Evolutionary conservation across 1,284 basidiomycete genomes (phyloP), one percentile per base, ranked within the genome.

Genomic region (Tilletia setariae): DNA sequence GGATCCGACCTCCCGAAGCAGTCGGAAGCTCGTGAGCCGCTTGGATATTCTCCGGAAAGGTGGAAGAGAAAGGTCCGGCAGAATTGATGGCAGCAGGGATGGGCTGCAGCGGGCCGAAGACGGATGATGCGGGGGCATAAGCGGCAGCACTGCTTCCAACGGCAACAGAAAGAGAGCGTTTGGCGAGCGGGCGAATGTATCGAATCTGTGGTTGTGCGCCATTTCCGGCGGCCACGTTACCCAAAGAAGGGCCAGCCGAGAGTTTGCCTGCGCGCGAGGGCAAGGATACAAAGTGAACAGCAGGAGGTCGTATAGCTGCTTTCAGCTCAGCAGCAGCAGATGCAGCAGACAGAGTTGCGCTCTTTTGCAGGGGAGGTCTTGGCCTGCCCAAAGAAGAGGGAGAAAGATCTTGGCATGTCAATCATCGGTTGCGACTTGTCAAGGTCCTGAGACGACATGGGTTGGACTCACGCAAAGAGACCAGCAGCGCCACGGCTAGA

Each of bases 231-330:
- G 23, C 19, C 4, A 19, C 30, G 53, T 23, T 30, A 9, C 53
- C 53, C 53, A 32, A 16, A 1, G 28, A 16, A 15, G 53, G 53
- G 53, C 53, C 53, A 59, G 53, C 53, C 6, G 53, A 59, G 19
- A 59, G 53, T 25, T 59, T 59, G 53, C 53, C 53, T n/a, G 53
- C 53, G 15, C 53, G n/a, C 53, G 53, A 59, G 53, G 53, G 53
- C 21, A 59, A 19, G 21, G 53, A 59, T 6, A 59, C 53, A 28
- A 59, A 59, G 19, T 59, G 53, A 23, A 59, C 53, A 16, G 53
- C 53, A 23, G 53, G 53, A 23, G 53, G 23, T 9, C 53, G 53
- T 15, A 8, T 9, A 25, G 28, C n/a, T 16, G 53, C 53, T 11
- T 59, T n/a, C 53, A 59, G 53, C 23, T 59, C 53, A 30, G 53